Percentiles rank a stretch among this genome's conserved stretches.
These are phyloP conservation scores for Podaxis rugospora DNA, from an alignment of 768 basidiomycete genomes.

Conservation along the genomic window DNA sequence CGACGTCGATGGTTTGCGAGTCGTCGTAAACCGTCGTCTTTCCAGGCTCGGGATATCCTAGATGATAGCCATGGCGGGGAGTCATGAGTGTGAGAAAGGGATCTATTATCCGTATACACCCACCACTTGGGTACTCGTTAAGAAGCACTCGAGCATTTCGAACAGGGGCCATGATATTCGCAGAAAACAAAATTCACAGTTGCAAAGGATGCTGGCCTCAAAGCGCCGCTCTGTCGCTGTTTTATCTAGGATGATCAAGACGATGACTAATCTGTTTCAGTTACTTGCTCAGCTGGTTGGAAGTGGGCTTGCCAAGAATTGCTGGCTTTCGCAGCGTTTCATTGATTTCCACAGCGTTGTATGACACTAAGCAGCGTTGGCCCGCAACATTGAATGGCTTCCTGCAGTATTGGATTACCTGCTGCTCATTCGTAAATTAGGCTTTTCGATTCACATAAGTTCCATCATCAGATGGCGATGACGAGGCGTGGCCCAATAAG, in stretches of 20 bases:
- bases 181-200: too few species aligned
- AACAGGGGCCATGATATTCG: conserved; percentile 15
- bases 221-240: background rate
- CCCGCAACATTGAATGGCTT: too few species aligned
- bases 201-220: too few species aligned
- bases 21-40: conserved; percentile 42
- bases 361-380: too few species aligned
- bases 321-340: too few species aligned
- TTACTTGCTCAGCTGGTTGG: background rate
- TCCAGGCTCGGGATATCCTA: conserved; percentile 39
- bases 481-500: background rate
- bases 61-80: background rate
- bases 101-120: background rate
- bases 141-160: conserved; percentile 26
- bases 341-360: too few species aligned
- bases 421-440: too few species aligned
- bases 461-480: background rate
- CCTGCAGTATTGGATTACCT: too few species aligned
- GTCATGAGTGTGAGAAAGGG: background rate
- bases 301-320: too few species aligned
- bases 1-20: conserved; percentile 44
- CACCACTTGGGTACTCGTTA: conserved; percentile 22
- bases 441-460: too few species aligned
- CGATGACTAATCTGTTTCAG: background rate
- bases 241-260: background rate